These are phyloP conservation scores for Turritis glabra DNA, from an alignment of 345 rosid genomes.

Conservation along the genomic window DNA sequence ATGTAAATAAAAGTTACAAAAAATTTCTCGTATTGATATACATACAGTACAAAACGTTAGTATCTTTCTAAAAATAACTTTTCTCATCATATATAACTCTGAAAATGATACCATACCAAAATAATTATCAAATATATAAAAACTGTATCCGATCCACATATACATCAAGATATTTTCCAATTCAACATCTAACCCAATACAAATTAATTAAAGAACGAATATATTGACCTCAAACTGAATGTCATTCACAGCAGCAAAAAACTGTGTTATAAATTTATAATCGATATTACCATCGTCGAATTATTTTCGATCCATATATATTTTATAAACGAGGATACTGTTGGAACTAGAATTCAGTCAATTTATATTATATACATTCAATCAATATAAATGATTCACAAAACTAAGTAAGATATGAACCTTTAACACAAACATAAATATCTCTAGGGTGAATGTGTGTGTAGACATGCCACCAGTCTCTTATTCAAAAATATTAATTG, in stretches of 20 bases:
- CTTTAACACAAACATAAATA: conserved; percentile 16
- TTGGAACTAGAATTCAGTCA: neutral
- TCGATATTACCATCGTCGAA: neutral
- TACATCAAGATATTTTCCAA: neutral
- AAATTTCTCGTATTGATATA: neutral
- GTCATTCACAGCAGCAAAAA: neutral
- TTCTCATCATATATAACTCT: neutral
- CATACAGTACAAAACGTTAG: neutral
- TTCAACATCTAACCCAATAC: neutral
- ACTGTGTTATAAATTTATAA: neutral
- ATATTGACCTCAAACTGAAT: neutral
- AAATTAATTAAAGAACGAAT: neutral
- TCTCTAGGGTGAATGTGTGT: conserved; percentile 1
- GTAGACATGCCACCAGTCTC: conserved; percentile 4
- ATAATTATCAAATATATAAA: neutral
- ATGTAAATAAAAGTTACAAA: neutral
- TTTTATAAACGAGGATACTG: neutral
- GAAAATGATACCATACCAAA: neutral
- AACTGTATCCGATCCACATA: neutral
- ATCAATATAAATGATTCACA: neutral
- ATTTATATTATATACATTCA: too few species aligned
- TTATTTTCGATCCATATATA: neutral
- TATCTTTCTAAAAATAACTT: neutral
- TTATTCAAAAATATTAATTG: conserved; percentile 4
- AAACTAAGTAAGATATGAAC: neutral